Conservation (phyloP, 768 basidiomycete genomes). For the Cantharellus cinnabarinus region DNA sequence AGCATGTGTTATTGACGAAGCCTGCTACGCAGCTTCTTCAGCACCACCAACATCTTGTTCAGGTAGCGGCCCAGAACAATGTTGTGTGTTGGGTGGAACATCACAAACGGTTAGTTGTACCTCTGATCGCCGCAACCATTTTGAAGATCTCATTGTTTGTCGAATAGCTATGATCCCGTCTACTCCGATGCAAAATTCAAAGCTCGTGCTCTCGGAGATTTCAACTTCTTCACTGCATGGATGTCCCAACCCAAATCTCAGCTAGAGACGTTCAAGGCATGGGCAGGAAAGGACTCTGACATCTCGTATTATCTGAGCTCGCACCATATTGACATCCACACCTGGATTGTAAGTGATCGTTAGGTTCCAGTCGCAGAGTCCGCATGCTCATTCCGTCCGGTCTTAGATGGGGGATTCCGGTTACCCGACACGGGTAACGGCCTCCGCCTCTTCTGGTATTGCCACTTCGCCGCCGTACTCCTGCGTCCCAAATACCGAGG, state of each 20-base stretch:
- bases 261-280: slow-evolving; percentile 82
- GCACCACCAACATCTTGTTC: slow-evolving; percentile 62
- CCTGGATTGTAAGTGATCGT: slow-evolving; percentile 16
- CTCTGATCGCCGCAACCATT: background rate
- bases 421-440: slow-evolving; percentile 37
- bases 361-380: background rate
- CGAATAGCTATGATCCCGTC: slow-evolving; percentile 45
- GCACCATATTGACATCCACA: slow-evolving; percentile 55
- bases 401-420: slow-evolving; percentile 12
- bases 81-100: slow-evolving; percentile 90
- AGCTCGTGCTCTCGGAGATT: slow-evolving; percentile 59
- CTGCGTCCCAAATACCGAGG: slow-evolving; percentile 64
- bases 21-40: slow-evolving; percentile 73
- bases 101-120: slow-evolving; percentile 46
- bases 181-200: slow-evolving; percentile 79
- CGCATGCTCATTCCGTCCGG: background rate
- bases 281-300: slow-evolving; percentile 89
- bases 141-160: background rate
- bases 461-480: slow-evolving; percentile 78
- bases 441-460: slow-evolving; percentile 78
- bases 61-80: slow-evolving; percentile 54
- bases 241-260: slow-evolving; percentile 96
- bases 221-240: slow-evolving; percentile 93
- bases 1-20: slow-evolving; percentile 80
- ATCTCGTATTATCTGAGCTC: slow-evolving; percentile 70